Base-by-base conservation (phyloP, 192 early-diverging fungal species). In the Coemansia sp. region DNA sequence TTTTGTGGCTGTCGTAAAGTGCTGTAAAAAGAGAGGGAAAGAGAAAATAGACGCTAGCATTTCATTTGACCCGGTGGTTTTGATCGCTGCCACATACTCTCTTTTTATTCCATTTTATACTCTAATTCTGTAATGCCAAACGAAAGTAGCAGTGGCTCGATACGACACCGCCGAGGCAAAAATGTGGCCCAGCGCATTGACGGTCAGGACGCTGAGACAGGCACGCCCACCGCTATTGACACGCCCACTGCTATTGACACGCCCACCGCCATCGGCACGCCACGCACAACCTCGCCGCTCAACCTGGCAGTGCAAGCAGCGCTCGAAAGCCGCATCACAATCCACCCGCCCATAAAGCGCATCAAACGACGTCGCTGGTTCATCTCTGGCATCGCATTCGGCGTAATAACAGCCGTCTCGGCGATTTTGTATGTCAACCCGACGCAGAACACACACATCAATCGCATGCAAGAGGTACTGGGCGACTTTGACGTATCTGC, bases 401-500 rank as follows among this genome's bases (percentile, higher is more conserved):
- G 86, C 23, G 74, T 85, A 59, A 60, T 71, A 0, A 63, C 85
- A 1, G 84, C 88, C 2, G 39, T 69, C 12, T 64, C 61, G 7
- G 27, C 66, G 2, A 59, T 85, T 27, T 66, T 85, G 37, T 79
- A 82, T 39, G 66, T 69, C 41, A 80, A 83, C 58, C 83, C 78
- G 3, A 79, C 38, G 63, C 76, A 73, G 47, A 83, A 35, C 63
- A 50, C 43, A 70, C 82, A 71, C 66, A 83, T 87, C n/a, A 76
- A 70, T 63, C 77, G 67, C 23, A 62, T 87, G 24, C 64, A 74
- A 32, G 38, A 67, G n/a, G 49, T 83, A 17, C 38, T 85, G 23
- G 83, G 77, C 41, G 90, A 91, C 59, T 78, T 91, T 68, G 90
- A 91, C 66, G 62, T 92, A 15, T 61, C 77, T 10, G 83, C 85